phyloP scores from a whole-genome alignment of 352 stramenopile species.

The Pythium diclinum region DNA sequence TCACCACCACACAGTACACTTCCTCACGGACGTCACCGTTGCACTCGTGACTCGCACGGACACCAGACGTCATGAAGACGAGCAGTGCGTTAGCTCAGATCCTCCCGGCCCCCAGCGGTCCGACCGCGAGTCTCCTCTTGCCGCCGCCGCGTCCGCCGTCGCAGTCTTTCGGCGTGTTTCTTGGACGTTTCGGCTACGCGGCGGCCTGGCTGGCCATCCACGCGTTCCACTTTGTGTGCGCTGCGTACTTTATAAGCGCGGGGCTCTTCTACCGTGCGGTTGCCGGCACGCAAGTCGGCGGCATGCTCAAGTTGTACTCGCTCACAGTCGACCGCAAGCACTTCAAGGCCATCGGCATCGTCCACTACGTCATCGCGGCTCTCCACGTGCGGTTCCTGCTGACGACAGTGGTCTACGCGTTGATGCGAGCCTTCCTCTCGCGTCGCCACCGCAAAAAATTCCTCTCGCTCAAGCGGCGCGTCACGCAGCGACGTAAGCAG shows the following conservation, averaged over 20 bases:
- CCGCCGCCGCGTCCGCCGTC: background rate
- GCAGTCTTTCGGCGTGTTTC: slow-evolving; percentile 9
- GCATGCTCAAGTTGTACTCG: slow-evolving; percentile 18
- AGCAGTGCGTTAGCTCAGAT: background rate
- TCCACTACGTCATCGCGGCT: slow-evolving; percentile 13
- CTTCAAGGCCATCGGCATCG: slow-evolving; percentile 8
- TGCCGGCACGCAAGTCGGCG: slow-evolving; percentile 2
- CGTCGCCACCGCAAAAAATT: background rate
- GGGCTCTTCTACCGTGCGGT: slow-evolving; percentile 13
- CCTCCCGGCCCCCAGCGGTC: background rate
- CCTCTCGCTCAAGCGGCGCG: background rate
- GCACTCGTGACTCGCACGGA: too few relatives aligned
- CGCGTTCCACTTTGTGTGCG: slow-evolving; percentile 11
- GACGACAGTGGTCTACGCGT: background rate
- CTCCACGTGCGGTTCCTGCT: slow-evolving; percentile 8
- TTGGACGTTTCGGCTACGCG: background rate
- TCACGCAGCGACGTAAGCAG: background rate
- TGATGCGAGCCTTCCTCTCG: background rate
- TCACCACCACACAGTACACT: too few relatives aligned
- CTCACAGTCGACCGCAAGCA: slow-evolving; percentile 3
- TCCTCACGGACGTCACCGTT: too few relatives aligned
- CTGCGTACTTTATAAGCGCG: slow-evolving; percentile 13
- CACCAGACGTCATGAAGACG: background rate
- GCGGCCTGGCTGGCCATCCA: slow-evolving; percentile 2
- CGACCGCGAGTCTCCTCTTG: background rate